These are phyloP conservation scores for Solanum paucissectum DNA, from an alignment of 257 asterid species.

Conservation along the genomic window DNA sequence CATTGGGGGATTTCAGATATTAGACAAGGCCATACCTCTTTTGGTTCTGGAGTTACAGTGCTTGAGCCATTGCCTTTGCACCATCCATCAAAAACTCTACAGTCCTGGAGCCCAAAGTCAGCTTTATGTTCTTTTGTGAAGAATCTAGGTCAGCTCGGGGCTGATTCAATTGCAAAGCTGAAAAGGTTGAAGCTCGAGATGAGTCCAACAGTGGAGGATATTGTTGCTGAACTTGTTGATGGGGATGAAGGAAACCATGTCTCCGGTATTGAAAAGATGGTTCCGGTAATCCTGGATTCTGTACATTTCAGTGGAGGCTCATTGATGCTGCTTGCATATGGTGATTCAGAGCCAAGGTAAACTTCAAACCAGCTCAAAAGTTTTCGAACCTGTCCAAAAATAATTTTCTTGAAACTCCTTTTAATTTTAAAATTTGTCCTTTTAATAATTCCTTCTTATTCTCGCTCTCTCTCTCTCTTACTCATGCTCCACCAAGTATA, in stretches of 20 bases:
- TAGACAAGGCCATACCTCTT: constrained; percentile 21
- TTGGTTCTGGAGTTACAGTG: constrained; percentile 14
- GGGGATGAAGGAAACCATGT: constrained; percentile 42
- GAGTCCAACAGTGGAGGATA: constrained; percentile 46
- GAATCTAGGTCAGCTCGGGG: constrained; percentile 34
- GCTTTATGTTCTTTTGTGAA: constrained; percentile 26
- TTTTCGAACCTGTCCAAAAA: not conserved
- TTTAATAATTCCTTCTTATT: not conserved
- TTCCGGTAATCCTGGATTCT: constrained; percentile 77
- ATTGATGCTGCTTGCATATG: constrained; percentile 89
- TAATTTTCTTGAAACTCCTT: not conserved
- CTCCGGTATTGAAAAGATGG: constrained; percentile 40
- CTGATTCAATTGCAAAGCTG: constrained; percentile 37
- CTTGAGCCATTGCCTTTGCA: constrained; percentile 30
- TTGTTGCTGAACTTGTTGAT: constrained; percentile 59
- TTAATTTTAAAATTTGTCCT: not conserved
- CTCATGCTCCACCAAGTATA: not conserved
- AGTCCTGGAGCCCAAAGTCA: constrained; percentile 24
- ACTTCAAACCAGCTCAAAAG: constrained; percentile 1
- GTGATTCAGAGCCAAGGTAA: constrained; percentile 93
- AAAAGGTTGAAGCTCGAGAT: constrained; percentile 54
- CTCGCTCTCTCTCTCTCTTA: not conserved
- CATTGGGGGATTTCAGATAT: constrained; percentile 19
- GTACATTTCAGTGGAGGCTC: constrained; percentile 79
- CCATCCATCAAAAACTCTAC: constrained; percentile 15